Base-by-base conservation (phyloP, 1,284 basidiomycete species). In the Ustanciosporium gigantosporum region DNA sequence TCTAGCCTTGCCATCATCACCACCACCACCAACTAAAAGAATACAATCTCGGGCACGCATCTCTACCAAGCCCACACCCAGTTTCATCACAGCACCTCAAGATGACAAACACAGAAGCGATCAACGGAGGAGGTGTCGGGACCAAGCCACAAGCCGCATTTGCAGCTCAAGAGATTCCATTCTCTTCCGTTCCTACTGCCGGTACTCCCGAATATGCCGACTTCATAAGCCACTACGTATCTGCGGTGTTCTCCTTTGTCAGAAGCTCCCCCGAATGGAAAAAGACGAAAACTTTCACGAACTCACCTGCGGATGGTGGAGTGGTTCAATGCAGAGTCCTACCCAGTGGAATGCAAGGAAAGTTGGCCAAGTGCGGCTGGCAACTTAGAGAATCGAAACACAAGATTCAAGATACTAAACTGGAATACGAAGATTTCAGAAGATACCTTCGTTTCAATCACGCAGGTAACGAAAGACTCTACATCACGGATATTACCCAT, bases 311-410 rank as follows among this genome's bases (percentile, higher is more conserved):
- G 1, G 20, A 36, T 2, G 55, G 65, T 21, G 58, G 64, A 13
- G 11, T 41, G 1, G 64, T 66, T 7, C 58, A 62, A 31, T 66
- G 52, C 45, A 52, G 50, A 22, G 15, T 46, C 1, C 35, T 57
- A 4, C 45, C 53, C 15, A 58, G 52, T 25, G 46, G 17, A 38
- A 42, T 8, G 48, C 36, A 3, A 14, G 42, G 36, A 22, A 46
- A 32, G 29, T 24, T 69, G 20, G 50, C 41, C 27, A 66, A 60
- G 49, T 56, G 56, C 35, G 61, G 44, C 5, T 74, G 71, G 71
- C 71, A 74, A 37, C 46, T 66, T 37, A 53, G 70, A 16, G 50
- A 62, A 31, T 57, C 47, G 2, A 36, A 50, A n/a, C 72, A 68
- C 31, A 31, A 29, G 13, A 42, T 32, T 3, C 17, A 55, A 5